Base-by-base conservation (phyloP, 164 flowering plant genomes). In the Tinospora cordifolia region DNA sequence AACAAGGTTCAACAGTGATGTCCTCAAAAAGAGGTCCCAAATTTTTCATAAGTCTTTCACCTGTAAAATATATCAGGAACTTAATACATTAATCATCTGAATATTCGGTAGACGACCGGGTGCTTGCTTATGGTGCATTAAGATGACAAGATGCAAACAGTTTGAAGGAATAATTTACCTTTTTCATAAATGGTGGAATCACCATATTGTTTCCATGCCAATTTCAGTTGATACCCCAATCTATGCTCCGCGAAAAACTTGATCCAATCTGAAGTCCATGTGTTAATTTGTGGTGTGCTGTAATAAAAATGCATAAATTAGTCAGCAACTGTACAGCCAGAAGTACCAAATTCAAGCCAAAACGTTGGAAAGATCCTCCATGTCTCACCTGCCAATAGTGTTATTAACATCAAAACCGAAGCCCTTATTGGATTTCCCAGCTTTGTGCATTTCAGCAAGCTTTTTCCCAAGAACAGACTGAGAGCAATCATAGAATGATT, bases 401-500 rank as follows among this genome's bases (percentile, higher is more conserved):
- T 94, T 94, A 69, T 92, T 71, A 44, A 90, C 95, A 71, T 87
- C 83, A 81, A 92, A 90, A 65, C 99, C 99, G 76, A 85, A 94
- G 38, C 99, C 99, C 67, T 86, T 89, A 0, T 74, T 81, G 12
- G 95, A 87, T 70, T 84, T 89, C 58, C 87, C 92, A 71, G 90
- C 90, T 87, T 88, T 89, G 73, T 92, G 99, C 99, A 92, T 92
- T 79, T 92, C 93, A 65, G 92, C 99, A 47, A 92, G 93, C 83
- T 89, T 87, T 80, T 86, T 89, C 57, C 99, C 97, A 71, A 94
- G 77, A 34, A 71, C 81, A 75, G 96, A 70, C 97, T 94, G 83
- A 74, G 47, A 62, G 78, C 36, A 30, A 30, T 30, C 26, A 44
- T 41, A 70, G 15, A 66, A 67, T 63, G 39, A 40, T 73, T 30